Evolutionary conservation across 345 rosid genomes (phyloP), one percentile per base, ranked within the genome.

Genomic region (Hypericum perforatum): DNA sequence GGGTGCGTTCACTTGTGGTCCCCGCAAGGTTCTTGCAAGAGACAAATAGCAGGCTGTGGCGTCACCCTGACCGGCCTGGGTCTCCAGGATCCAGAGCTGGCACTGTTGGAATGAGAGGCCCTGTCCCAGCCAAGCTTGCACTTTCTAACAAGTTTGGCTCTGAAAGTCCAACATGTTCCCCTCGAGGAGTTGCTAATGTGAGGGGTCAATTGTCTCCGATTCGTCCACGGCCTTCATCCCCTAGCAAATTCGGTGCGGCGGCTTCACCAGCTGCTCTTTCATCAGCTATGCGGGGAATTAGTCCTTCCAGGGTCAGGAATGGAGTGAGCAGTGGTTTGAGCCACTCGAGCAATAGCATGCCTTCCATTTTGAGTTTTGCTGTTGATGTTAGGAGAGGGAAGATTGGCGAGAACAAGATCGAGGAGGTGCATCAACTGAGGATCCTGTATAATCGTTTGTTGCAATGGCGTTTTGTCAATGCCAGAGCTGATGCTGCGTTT

Each of bases 381-480:
- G 92, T 83, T 67, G 96, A 94, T 70, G 69, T 85, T 44, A 73
- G 81, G 76, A 76, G 86, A 56, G 85, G 78, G 39, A 82, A 59
- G 72, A 62, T 79, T 51, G 92, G 92, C 49, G 96, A 79, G 66
- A 76, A 67, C 48, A 70, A 75, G 56, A 66, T 78, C 49, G 64
- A 49, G 45, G 86, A 92, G 67, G 86, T 82, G 56, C 96, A 88
- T 64, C 39, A 65, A 65, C 62, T 83, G 71, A 85, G 86, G 69
- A 73, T 83, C 44, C 68, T 83, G 14, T 76, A 88, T 62, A 92
- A 85, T 69, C 76, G 81, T 52, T 54, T 82, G 72, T 54, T 92
- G 75, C 96, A 92, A 9, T 88, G 88, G 95, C 82, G 88, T 47
- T 83, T 82, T 69, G 76, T 72, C 40, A 88, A 82, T 74, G 98